Base-by-base conservation (phyloP, 2,329 filamentous ascomycete genomes). In the Phoma sp. region DNA sequence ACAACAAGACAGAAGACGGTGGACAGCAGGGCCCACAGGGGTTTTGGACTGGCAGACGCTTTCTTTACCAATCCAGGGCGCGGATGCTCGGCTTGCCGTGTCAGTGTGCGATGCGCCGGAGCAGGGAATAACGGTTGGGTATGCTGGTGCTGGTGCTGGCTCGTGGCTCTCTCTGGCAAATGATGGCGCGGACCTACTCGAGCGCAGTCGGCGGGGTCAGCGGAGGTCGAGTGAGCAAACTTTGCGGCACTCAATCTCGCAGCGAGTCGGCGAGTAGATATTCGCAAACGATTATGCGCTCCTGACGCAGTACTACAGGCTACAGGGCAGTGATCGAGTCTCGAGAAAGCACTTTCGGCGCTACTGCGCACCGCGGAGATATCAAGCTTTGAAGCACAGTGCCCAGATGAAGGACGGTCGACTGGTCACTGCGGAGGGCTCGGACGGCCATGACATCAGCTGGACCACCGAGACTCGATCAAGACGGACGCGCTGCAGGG, bases 401-500 rank as follows among this genome's bases (percentile, higher is more conserved):
- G 17, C 17, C 17, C 17, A 17, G 53, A 49, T 44, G 22, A 36
- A 51, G 40, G 38, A 53, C 17, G 40, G 38, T 36, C 38, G 19
- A 48, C 25, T 40, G 37, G 49, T 46, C 48, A 25, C 43, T 38
- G 51, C 62, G 62, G 61, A 63, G 58, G 55, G 53, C 53, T 47
- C 53, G 53, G 53, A 57, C 48, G 29, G 38, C 53, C 57, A 67
- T 68, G 64, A 73, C 68, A 69, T 73, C 69, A 72, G 63, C 43
- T 45, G 43, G 17, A 51, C 40, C 52, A 49, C 36, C 57, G 54
- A 55, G 47, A 39, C 52, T 50, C 43, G 31, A 62, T 62, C 55
- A 52, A 63, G 61, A 51, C 57, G 60, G 58, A 59, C 60, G 57
- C 51, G 50, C 51, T 56, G 51, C 62, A 65, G 61, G 60, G 60